Evolutionary conservation across 352 stramenopile genomes (phyloP).

Genomic region (Pythium volutum): DNA sequence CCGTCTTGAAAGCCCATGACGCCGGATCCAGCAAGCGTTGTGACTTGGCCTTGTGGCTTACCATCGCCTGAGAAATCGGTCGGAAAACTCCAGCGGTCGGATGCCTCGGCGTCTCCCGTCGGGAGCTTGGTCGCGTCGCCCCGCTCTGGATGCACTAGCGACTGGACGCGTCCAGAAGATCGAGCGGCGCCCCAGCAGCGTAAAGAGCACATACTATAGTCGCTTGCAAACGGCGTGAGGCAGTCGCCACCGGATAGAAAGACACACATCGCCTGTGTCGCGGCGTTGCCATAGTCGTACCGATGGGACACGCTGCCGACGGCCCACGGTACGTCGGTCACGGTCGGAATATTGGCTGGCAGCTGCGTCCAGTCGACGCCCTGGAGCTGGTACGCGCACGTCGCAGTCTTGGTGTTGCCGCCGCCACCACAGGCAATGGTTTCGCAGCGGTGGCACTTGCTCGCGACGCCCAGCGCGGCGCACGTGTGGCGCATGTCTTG

Average conservation of each 20-base stretch:
- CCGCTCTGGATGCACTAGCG: slow-evolving; percentile 32
- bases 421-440: slow-evolving; percentile 75
- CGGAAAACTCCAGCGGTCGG: slow-evolving; percentile 67
- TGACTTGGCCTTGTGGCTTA: slow-evolving; percentile 87
- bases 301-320: slow-evolving; percentile 85
- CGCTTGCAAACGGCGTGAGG: slow-evolving; percentile 60
- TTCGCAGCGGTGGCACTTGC: slow-evolving; percentile 94
- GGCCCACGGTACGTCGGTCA: slow-evolving; percentile 92
- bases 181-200: slow-evolving; percentile 87
- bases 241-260: slow-evolving; percentile 87
- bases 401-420: slow-evolving; percentile 27
- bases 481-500: slow-evolving; percentile 94
- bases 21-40: slow-evolving; percentile 87
- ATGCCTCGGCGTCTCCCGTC: slow-evolving; percentile 37
- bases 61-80: slow-evolving; percentile 39
- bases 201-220: slow-evolving; percentile 89
- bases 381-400: slow-evolving; percentile 92
- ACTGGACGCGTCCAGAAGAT: slow-evolving; percentile 36
- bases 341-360: slow-evolving; percentile 89
- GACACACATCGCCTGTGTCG: slow-evolving; percentile 81
- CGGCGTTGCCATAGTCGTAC: slow-evolving; percentile 89
- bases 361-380: slow-evolving; percentile 69
- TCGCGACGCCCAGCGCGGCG: slow-evolving; percentile 80
- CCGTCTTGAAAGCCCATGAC: slow-evolving; percentile 80
- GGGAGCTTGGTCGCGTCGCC: slow-evolving; percentile 25